Conservation (phyloP, 2,329 filamentous ascomycete species). For the Metarhizium anisopliae region DNA sequence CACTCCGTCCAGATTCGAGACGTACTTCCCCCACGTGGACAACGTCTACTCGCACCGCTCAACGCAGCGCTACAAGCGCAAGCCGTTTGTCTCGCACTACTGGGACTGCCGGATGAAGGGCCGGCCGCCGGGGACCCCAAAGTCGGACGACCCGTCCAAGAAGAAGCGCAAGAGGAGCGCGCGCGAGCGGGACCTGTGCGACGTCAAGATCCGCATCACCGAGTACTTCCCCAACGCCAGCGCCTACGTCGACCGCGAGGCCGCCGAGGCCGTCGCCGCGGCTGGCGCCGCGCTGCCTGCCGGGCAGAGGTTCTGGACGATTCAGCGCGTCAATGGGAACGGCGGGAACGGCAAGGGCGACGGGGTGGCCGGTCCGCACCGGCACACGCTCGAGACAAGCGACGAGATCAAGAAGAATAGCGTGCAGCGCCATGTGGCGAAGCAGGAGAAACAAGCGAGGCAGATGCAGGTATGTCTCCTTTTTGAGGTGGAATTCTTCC, state of each 20-base stretch:
- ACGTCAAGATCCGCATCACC: constrained; percentile 81
- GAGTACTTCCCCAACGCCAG: constrained; percentile 58
- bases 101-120: constrained; percentile 80
- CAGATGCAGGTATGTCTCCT: constrained; percentile 28
- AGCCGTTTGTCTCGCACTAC: constrained; percentile 75
- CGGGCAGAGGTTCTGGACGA: constrained; percentile 58
- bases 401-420: constrained; percentile 77
- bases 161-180: constrained; percentile 72
- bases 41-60: constrained; percentile 80
- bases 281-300: constrained; percentile 17
- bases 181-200: constrained; percentile 70
- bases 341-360: constrained; percentile 64
- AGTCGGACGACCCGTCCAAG: constrained; percentile 71
- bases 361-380: constrained; percentile 62
- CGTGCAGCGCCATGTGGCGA: constrained; percentile 56
- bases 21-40: constrained; percentile 75
- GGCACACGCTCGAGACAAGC: constrained; percentile 63
- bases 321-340: constrained; percentile 70
- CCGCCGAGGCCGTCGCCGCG: constrained; percentile 10
- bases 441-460: constrained; percentile 56
- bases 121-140: constrained; percentile 67
- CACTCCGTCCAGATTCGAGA: constrained; percentile 54
- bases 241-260: constrained; percentile 22
- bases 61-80: constrained; percentile 72
- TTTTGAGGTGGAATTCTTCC: neutral